Base-by-base conservation (phyloP, 805 yeast species). In the Jamesozyma piceae region DNA sequence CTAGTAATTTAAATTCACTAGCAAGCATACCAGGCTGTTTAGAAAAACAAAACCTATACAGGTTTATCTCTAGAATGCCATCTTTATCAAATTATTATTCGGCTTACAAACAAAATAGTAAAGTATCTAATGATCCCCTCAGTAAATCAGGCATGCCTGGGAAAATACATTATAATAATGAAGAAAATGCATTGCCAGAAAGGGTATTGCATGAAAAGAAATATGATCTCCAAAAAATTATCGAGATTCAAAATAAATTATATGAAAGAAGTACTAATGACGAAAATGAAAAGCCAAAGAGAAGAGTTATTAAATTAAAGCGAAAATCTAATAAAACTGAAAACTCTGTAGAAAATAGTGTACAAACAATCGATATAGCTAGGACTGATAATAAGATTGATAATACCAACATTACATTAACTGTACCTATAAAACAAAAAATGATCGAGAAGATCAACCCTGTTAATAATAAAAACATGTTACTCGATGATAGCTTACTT, bases 1-100 rank as follows among this genome's bases (percentile, higher is more conserved):
- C 84, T 1, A 37, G 21, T 18, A 53, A 53, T 9, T 64, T 32
- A 70, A 61, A 18, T 70, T 64, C 42, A 68, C 71, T 54, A 64
- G 69, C 51, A 27, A 51, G 57, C 9, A 58, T 60, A 21, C 60
- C 57, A 11, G 63, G 64, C 10, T 60, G 64, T 43, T 38, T 63
- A 30, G 65, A 62, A 46, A 59, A 63, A 45, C 63, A 61, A 35
- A 61, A 61, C 39, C 44, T 62, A 38, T 56, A 55, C 34, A 48
- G 58, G 15, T 60, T 56, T 46, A 56, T 54, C 31, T 57, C 64
- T 10, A 51, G 59, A 36, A 55, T 61, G 33, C 64, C 64, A 10
- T 57, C 64, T 1, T 40, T 61, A 37, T 49, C 56, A 19, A 57
- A 55, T 31, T 54, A 48, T 42, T 50, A 50, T 24, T 46, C 52